Conservation (phyloP, 1,284 basidiomycete species). For the Singerocomus inundabilis region DNA sequence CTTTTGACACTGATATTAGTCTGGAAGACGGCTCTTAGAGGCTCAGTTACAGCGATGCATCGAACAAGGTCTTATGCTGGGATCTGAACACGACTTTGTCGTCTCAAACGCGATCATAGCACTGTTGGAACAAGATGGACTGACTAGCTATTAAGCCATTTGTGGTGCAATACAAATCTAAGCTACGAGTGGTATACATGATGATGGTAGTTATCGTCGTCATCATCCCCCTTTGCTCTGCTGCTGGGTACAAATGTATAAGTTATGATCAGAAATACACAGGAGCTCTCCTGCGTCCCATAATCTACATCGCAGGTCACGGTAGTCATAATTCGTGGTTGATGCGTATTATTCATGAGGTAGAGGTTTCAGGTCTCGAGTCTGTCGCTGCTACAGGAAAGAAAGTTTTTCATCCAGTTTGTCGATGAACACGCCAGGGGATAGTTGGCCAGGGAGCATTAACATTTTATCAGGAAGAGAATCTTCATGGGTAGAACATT, state of each 20-base stretch:
- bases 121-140: conserved; percentile 62
- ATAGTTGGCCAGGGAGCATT: conserved; percentile 4
- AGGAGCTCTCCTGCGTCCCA: background rate
- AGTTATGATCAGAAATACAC: conserved; percentile 12
- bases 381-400: conserved; percentile 17
- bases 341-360: background rate
- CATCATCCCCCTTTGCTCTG: background rate
- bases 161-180: conserved; percentile 16
- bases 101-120: conserved; percentile 71
- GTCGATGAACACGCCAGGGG: conserved; percentile 20
- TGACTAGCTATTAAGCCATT: conserved; percentile 17
- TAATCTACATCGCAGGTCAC: background rate
- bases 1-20: background rate
- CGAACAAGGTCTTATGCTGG: conserved; percentile 51
- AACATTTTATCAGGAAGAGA: background rate
- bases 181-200: conserved; percentile 8
- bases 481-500: background rate
- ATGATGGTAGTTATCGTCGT: background rate
- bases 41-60: conserved; percentile 61
- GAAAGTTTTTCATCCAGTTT: conserved; percentile 24
- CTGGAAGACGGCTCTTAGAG: conserved; percentile 62
- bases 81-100: conserved; percentile 50
- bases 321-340: background rate
- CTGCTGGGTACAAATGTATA: conserved; percentile 8
- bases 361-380: background rate